A percentile compares a stretch with the other conserved stretches of the same genome.
These are phyloP conservation scores for Gastrolobium villosum DNA, from an alignment of 306 rosid genomes.

Conservation along the genomic window DNA sequence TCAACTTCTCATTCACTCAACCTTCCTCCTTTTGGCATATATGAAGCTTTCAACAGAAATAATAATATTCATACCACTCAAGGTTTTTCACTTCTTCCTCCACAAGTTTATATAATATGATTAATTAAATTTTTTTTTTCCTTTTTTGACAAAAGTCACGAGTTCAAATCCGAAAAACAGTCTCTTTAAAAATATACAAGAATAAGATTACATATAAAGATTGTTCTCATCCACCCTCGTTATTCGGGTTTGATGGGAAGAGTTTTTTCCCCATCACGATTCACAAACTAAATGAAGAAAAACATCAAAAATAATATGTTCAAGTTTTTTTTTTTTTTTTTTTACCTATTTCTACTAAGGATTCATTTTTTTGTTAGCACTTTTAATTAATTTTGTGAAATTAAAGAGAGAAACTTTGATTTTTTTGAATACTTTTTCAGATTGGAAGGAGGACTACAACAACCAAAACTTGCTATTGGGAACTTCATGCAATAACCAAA, in stretches of 20 bases:
- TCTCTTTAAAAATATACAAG: too few relatives aligned
- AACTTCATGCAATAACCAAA: conserved; percentile 58
- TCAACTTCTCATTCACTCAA: conserved; percentile 62
- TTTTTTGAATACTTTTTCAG: conserved; percentile 40
- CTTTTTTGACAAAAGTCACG: too few relatives aligned
- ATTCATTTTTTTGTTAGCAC: neutral
- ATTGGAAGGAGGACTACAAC: conserved; percentile 81
- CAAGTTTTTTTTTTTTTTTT: neutral
- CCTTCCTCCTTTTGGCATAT: conserved; percentile 66
- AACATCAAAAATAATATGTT: neutral
- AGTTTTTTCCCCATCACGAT: neutral
- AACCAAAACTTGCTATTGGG: conserved; percentile 52
- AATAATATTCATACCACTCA: conserved; percentile 42
- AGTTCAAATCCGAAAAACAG: neutral
- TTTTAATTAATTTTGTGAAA: neutral
- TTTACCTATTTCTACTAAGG: neutral
- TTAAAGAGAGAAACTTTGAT: neutral
- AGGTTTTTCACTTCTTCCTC: conserved; percentile 44
- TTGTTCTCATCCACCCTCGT: too few relatives aligned
- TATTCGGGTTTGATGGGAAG: too few relatives aligned
- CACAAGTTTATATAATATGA: neutral
- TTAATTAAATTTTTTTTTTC: neutral
- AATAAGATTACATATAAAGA: too few relatives aligned
- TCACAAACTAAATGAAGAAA: neutral
- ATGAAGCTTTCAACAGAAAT: conserved; percentile 64